Evolutionary conservation across 495 filamentous ascomycete species (phyloP), one percentile per base, ranked within the genome.

Genomic region (Hypomontagnella submonticulosa): DNA sequence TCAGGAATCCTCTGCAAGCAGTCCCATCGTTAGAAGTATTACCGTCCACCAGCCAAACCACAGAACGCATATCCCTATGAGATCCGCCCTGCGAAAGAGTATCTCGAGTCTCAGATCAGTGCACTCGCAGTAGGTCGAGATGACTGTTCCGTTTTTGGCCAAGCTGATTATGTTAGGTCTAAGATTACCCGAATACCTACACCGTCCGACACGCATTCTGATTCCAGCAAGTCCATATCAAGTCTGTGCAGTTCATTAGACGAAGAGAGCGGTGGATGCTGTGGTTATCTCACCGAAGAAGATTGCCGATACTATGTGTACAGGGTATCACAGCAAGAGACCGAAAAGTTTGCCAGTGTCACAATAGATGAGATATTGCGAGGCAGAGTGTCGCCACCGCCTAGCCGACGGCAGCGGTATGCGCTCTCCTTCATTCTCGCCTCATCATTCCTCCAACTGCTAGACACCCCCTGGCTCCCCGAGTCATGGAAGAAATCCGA

Each of bases 381-480:
- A 4, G 62, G 54, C 4, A 13, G 56, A 1, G 49, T 61, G 0
- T 34, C 32, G 16, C 50, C 36, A 7, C n/a, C 2, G 1, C 57
- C 56, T 0, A 55, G 47, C 7, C 69, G 69, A 10, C 47, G 18
- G 27, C 42, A 69, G 2, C 46, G 66, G 9, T 68, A 57, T 12
- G 18, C 19, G 0, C 30, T 72, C 1, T 61, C 69, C 4, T 32
- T 72, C 0, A 61, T 38, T 11, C 9, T 71, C 4, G 69, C 68
- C 2, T 71, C 68, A 10, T 63, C 71, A 10, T 66, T 69, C 37
- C 38, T 73, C 0, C 69, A 73, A 4, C 49, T 73, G 0, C 55
- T 69, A 1, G 56, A 53, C 2, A 61, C 64, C 0, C 64, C 71
- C 2, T 73, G 69, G 69, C 48, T 73, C 2, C 48, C 67, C 1